phyloP scores from a whole-genome alignment of 257 asterid species.

The Ophiorrhiza pumila region DNA sequence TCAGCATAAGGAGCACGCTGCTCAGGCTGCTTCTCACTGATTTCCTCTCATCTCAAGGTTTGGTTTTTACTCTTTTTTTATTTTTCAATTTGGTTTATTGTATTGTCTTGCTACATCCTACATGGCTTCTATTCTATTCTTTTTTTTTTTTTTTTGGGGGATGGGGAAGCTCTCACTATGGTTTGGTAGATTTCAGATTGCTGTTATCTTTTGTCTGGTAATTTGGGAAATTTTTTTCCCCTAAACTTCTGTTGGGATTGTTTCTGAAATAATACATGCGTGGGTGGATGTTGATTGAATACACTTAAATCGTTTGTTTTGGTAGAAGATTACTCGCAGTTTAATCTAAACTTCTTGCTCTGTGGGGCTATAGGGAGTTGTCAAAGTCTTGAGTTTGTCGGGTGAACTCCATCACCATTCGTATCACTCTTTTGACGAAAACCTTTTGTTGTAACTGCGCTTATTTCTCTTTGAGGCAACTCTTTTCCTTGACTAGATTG shows the following conservation, averaged over 20 bases:
- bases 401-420: neutral
- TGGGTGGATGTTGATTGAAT: neutral
- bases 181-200: too few relatives aligned
- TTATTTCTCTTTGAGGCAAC: neutral
- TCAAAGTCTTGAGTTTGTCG: neutral
- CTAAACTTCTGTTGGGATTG: too few relatives aligned
- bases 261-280: neutral
- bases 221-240: too few relatives aligned
- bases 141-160: too few relatives aligned
- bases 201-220: too few relatives aligned
- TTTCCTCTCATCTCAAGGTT: neutral
- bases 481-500: neutral
- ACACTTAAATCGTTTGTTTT: neutral
- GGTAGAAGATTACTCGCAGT: neutral
- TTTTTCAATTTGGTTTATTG: too few relatives aligned
- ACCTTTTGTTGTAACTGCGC: neutral
- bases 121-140: too few relatives aligned
- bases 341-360: neutral
- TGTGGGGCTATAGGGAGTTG: too few relatives aligned
- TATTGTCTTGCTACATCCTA: too few relatives aligned
- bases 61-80: neutral
- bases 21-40: constrained; percentile 45
- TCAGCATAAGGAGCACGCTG: constrained; percentile 57
- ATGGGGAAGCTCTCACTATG: too few relatives aligned
- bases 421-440: neutral